A percentile compares a stretch with the other conserved stretches of the same genome.
Conservation (phyloP, 306 rosid genomes). For the Corylus heterophylla region DNA sequence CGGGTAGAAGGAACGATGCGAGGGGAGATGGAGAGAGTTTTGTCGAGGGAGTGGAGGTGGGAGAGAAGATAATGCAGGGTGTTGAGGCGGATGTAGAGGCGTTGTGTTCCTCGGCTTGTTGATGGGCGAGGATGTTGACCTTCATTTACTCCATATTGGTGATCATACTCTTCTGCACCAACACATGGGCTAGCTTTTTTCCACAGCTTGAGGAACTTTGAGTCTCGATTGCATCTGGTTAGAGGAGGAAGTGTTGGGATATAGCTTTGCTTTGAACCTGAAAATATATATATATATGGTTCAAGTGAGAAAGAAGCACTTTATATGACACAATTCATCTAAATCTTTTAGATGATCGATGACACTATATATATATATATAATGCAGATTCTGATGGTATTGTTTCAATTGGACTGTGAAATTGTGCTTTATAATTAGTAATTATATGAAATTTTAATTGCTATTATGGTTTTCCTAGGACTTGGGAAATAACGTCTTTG, state of each 20-base stretch:
- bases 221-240: slow-evolving; percentile 80
- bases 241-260: slow-evolving; percentile 82
- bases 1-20: slow-evolving; percentile 41
- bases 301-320: neutral
- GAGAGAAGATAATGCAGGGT: slow-evolving; percentile 65
- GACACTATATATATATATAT: neutral
- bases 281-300: neutral
- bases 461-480: too few relatives aligned
- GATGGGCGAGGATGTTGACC: slow-evolving; percentile 71
- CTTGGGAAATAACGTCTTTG: too few relatives aligned
- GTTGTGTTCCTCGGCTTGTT: slow-evolving; percentile 93
- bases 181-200: slow-evolving; percentile 70
- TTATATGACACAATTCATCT: neutral
- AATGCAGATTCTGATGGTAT: too few relatives aligned
- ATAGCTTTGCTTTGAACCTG: slow-evolving; percentile 85
- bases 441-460: too few relatives aligned
- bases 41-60: slow-evolving; percentile 61
- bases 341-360: neutral
- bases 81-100: slow-evolving; percentile 90
- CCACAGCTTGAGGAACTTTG: slow-evolving; percentile 67
- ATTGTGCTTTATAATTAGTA: too few relatives aligned
- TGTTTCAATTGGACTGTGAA: too few relatives aligned
- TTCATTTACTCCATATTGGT: slow-evolving; percentile 44
- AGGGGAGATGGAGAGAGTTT: slow-evolving; percentile 47
- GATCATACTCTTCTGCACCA: slow-evolving; percentile 30